phyloP scores from a whole-genome alignment of 148 eudicot genomes.

The Pouteria glomerata region DNA sequence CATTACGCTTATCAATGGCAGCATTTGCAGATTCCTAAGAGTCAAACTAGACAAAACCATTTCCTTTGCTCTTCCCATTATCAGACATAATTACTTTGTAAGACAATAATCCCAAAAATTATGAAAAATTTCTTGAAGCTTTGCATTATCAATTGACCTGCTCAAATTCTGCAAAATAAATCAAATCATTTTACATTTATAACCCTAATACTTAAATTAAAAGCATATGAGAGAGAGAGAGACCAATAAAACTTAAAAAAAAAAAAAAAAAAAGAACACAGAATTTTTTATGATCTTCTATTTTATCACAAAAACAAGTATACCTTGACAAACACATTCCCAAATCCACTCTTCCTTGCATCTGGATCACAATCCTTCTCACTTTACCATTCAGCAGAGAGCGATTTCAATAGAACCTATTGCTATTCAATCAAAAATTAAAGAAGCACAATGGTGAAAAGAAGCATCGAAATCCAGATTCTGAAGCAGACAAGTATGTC shows the following conservation, averaged over 20 bases:
- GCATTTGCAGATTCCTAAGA: slow-evolving; percentile 53
- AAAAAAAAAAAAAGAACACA: not conserved
- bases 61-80: slow-evolving; percentile 71
- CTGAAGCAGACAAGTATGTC: not conserved
- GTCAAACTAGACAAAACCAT: slow-evolving; percentile 71
- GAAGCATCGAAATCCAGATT: not conserved
- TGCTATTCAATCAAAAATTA: slow-evolving; percentile 29
- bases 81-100: slow-evolving; percentile 59
- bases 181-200: not conserved
- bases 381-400: slow-evolving; percentile 39
- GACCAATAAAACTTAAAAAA: not conserved
- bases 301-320: not conserved
- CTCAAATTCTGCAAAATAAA: slow-evolving; percentile 46
- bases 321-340: slow-evolving; percentile 81
- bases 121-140: slow-evolving; percentile 60
- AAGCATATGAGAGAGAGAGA: not conserved
- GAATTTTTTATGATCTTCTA: not conserved
- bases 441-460: not conserved
- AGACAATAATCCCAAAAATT: slow-evolving; percentile 57
- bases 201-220: not conserved
- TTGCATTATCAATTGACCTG: slow-evolving; percentile 46
- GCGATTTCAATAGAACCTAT: slow-evolving; percentile 63
- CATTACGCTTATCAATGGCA: slow-evolving; percentile 63
- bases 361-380: slow-evolving; percentile 69
- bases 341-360: slow-evolving; percentile 63